Evolutionary conservation across 495 filamentous ascomycete species (phyloP), one percentile per base, ranked within the genome.

Genomic region (Elaphomyces granulatus): DNA sequence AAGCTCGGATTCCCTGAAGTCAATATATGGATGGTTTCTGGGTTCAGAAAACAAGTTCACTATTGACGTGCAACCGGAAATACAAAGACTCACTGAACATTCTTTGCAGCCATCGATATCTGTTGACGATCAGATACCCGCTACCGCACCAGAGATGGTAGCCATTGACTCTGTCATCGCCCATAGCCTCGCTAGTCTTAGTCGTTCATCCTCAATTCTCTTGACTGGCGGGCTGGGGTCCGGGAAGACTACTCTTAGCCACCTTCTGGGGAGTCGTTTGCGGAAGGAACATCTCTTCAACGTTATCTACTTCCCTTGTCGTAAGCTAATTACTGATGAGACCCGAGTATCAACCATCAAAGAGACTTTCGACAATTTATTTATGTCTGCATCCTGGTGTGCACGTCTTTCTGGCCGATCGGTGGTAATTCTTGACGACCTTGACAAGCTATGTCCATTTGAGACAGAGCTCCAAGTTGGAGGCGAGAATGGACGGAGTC

Each of bases 401-500:
- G 80, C 87, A 20, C 71, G 86, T 36, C 71, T 86, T 8, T 87
- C 83, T 31, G 87, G 90, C 4, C 77, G 74, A 42, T 70, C 87
- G 0, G 48, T 95, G 3, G 77, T 98, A 10, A 74, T 98, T 31
- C 64, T 98, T 2, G 90, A 98, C 51, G 90, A 98, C 45, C 66
- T 98, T 8, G 92, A 98, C 54, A 81, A 80, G 44, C 63, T 98
- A 8, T 95, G 90, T 53, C 87, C 88, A 0, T 77, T 75, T 0
- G 90, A 96, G 59, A 94, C 85, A 0, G 90, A 96, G 54, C 64
- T 94, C 19, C 81, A 93, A 59, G 84, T 92, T 6, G 87, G 84
- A 39, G 81, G 78, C 32, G 87, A 98, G 47, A 94, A 95, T 47
- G 81, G 78, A 15, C 78, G 92, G 20, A 94, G 86, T 47, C 72